Conservation (phyloP, 2,329 filamentous ascomycete species). For the Talaromyces sp. region DNA sequence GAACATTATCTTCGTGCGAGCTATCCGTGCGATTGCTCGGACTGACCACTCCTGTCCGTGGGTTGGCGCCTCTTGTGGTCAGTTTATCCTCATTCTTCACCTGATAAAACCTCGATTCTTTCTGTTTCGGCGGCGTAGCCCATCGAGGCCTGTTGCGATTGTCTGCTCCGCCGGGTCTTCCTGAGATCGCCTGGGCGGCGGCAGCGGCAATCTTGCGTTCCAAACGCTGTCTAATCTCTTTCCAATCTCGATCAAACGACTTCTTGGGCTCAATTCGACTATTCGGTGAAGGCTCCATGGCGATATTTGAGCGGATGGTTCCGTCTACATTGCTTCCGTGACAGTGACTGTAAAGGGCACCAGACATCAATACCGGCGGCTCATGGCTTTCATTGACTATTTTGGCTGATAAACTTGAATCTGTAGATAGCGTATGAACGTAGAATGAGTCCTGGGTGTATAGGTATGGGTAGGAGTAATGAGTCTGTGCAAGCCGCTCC, state of each 20-base stretch:
- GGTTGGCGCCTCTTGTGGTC: conserved; percentile 31
- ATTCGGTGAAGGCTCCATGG: conserved; percentile 6
- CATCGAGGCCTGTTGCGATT: conserved; percentile 15
- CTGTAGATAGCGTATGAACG: not conserved
- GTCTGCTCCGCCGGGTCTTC: conserved; percentile 13
- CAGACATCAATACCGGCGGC: conserved; percentile 6
- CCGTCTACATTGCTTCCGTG: conserved; percentile 10
- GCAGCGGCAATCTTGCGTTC: conserved; percentile 18
- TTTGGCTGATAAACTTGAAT: not conserved
- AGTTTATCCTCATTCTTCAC: conserved; percentile 34
- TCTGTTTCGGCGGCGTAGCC: conserved; percentile 14
- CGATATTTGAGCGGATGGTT: conserved; percentile 2
- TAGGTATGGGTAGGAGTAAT: not conserved
- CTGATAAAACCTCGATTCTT: conserved; percentile 11
- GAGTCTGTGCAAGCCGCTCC: conserved; percentile 2
- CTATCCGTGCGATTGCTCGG: conserved; percentile 29
- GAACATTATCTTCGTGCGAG: conserved; percentile 19
- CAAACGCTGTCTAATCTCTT: conserved; percentile 17
- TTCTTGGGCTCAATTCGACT: conserved; percentile 12
- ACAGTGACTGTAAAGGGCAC: conserved; percentile 11
- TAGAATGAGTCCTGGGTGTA: not conserved
- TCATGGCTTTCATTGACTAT: not conserved
- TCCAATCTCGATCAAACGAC: conserved; percentile 18
- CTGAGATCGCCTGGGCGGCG: conserved; percentile 17
- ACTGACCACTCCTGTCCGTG: conserved; percentile 37